phyloP scores from a whole-genome alignment of 1,284 basidiomycete genomes.

The Tausonia pullulans region DNA sequence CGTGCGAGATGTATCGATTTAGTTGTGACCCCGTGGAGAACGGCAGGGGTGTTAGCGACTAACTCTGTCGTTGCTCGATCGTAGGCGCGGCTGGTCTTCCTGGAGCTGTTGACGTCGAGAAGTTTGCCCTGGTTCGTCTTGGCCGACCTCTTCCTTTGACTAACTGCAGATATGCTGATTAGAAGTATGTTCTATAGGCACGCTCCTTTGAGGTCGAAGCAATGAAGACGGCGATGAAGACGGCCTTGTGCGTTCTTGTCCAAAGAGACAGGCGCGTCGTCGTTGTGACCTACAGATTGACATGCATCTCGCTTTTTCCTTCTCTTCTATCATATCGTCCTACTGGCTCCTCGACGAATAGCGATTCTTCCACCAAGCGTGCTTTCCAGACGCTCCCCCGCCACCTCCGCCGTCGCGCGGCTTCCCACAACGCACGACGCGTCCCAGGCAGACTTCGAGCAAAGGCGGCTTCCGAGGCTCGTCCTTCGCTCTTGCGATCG shows the following conservation, averaged over 20 bases:
- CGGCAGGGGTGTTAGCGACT: no score
- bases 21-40: no score
- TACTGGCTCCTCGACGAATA: conserved; percentile 10
- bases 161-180: background rate
- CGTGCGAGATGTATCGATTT: no score
- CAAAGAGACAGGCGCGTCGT: background rate
- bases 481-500: conserved; percentile 10
- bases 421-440: conserved; percentile 79
- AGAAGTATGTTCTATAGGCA: conserved; percentile 41
- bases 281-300: background rate
- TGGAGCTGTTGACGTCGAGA: conserved; percentile 63
- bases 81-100: no score
- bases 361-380: conserved; percentile 53
- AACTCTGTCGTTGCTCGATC: no score
- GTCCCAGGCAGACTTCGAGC: conserved; percentile 69
- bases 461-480: conserved; percentile 68
- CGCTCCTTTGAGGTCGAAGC: conserved; percentile 76
- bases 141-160: background rate
- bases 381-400: conserved; percentile 85
- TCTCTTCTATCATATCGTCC: background rate
- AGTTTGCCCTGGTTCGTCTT: conserved; percentile 60
- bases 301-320: background rate
- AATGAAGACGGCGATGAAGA: conserved; percentile 73
- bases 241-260: conserved; percentile 45
- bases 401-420: conserved; percentile 75